phyloP scores from a whole-genome alignment of 208 protist species.

The Lotmaria passim region DNA sequence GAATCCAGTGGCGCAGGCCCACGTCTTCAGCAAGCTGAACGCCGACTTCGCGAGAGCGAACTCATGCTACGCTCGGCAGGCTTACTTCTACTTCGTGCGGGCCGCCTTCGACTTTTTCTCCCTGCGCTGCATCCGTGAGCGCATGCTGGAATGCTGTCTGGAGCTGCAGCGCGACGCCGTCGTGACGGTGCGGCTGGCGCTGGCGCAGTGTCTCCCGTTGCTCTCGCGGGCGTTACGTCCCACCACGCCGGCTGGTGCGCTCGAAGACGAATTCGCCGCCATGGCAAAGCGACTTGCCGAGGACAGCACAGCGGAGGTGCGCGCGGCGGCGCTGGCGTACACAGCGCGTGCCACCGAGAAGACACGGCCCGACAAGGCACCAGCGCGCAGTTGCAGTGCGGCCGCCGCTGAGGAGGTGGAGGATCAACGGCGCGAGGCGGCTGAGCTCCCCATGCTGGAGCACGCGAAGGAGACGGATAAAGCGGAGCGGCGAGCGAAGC shows the following conservation, averaged over 20 bases:
- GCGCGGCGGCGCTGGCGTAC: slow-evolving; percentile 46
- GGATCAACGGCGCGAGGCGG: slow-evolving; percentile 69
- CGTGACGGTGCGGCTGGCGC: slow-evolving; percentile 63
- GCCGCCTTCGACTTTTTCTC: slow-evolving; percentile 74
- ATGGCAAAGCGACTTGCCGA: slow-evolving; percentile 78
- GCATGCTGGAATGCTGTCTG: slow-evolving; percentile 75
- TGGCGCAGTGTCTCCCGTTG: slow-evolving; percentile 55
- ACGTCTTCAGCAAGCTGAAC: slow-evolving; percentile 84
- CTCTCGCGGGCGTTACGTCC: slow-evolving; percentile 57
- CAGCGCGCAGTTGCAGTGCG: slow-evolving; percentile 14
- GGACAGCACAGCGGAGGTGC: slow-evolving; percentile 76
- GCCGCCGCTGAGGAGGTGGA: slow-evolving; percentile 46
- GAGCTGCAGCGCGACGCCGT: slow-evolving; percentile 86
- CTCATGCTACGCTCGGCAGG: slow-evolving; percentile 73
- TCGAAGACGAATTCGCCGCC: slow-evolving; percentile 75
- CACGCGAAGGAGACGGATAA: slow-evolving; percentile 90
- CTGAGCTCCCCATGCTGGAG: slow-evolving; percentile 78
- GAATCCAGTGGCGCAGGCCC: slow-evolving; percentile 58
- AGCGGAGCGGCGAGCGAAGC: slow-evolving; percentile 83
- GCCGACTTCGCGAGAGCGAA: slow-evolving; percentile 79
- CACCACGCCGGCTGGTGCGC: slow-evolving; percentile 32
- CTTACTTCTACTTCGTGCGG: slow-evolving; percentile 69
- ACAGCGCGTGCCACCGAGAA: slow-evolving; percentile 35
- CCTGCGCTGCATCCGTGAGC: slow-evolving; percentile 80
- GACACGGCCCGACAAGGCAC: slow-evolving; percentile 20